These are phyloP conservation scores for Blastomyces gilchristii DNA, from an alignment of 2,329 filamentous ascomycete genomes.

Conservation along the genomic window DNA sequence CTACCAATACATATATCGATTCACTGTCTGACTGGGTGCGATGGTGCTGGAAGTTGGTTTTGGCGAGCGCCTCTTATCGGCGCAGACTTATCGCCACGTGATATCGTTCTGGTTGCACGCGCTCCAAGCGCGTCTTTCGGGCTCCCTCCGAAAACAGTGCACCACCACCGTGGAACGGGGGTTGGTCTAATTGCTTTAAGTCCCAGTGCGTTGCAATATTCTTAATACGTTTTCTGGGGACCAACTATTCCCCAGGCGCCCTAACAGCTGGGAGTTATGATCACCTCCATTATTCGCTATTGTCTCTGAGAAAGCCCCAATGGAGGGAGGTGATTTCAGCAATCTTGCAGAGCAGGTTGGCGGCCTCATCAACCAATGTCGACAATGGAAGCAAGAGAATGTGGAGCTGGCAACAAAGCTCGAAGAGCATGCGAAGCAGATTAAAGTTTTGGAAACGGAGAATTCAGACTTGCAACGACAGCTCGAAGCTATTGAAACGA, in stretches of 20 bases:
- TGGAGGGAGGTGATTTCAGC: background rate
- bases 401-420: conserved; percentile 11
- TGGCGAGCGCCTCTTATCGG: background rate
- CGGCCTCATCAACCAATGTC: conserved; percentile 14
- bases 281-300: background rate
- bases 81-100: background rate
- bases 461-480: conserved; percentile 5
- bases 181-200: background rate
- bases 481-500: background rate
- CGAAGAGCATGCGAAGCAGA: conserved; percentile 12
- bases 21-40: background rate
- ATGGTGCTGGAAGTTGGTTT: background rate
- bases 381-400: conserved; percentile 15
- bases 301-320: background rate
- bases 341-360: conserved; percentile 5
- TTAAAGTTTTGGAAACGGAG: conserved; percentile 5
- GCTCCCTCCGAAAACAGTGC: background rate
- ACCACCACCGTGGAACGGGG: no score
- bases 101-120: background rate
- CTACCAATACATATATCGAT: background rate
- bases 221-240: background rate
- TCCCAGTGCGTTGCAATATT: background rate
- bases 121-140: background rate
- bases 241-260: background rate
- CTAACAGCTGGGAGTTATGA: background rate